These are phyloP conservation scores for Moricandia moricandioides DNA, from an alignment of 345 rosid genomes.

Conservation along the genomic window DNA sequence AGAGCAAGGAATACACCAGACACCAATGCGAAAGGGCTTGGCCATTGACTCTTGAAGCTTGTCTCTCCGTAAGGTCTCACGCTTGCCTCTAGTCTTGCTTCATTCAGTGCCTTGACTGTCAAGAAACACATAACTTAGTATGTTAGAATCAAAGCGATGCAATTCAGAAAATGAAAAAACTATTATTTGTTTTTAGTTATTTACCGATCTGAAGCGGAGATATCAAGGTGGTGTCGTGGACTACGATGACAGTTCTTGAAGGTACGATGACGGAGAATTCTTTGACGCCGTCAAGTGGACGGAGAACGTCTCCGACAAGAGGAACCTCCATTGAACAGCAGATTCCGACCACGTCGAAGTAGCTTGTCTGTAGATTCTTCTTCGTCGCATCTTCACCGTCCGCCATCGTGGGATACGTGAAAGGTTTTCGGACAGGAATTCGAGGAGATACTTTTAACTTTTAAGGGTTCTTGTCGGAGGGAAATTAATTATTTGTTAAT, in stretches of 20 bases:
- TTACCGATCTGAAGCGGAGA: constrained; percentile 81
- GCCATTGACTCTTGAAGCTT: constrained; percentile 58
- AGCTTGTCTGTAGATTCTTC: constrained; percentile 57
- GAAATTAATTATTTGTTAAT: neutral
- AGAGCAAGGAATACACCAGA: constrained; percentile 53
- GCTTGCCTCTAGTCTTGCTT: constrained; percentile 77
- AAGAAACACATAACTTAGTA: neutral
- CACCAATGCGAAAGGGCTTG: constrained; percentile 63
- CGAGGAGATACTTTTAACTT: neutral
- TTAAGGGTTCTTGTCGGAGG: neutral
- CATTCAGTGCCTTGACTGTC: constrained; percentile 73
- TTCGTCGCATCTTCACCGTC: constrained; percentile 12
- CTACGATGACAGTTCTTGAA: constrained; percentile 71
- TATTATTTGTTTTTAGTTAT: neutral
- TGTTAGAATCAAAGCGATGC: neutral
- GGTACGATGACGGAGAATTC: constrained; percentile 70
- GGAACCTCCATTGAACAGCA: constrained; percentile 88
- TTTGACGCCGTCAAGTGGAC: constrained; percentile 59
- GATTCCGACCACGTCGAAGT: constrained; percentile 74
- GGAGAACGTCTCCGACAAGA: constrained; percentile 56
- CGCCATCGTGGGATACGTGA: constrained; percentile 8
- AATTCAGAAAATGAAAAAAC: neutral
- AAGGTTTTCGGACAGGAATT: neutral
- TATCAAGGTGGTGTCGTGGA: constrained; percentile 60
- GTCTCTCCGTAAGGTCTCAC: constrained; percentile 56